Conservation (phyloP, 2,329 filamentous ascomycete genomes). For the Albophoma yamanashiensis region DNA sequence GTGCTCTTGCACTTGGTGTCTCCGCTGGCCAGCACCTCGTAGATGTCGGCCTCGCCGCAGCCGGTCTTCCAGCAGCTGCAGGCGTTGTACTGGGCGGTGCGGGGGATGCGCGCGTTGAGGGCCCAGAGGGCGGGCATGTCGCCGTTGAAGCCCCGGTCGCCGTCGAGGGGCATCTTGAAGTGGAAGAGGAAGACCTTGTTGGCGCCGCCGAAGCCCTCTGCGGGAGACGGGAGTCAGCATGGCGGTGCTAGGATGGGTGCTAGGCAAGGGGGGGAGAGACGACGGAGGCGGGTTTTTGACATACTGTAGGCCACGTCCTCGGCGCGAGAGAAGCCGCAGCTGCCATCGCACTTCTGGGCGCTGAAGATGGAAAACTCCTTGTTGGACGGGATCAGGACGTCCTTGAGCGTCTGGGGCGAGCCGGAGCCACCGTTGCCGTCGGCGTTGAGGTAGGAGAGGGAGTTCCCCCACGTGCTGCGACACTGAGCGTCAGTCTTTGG, state of each 20-base stretch:
- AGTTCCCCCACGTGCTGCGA: constrained; percentile 31
- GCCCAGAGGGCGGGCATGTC: constrained; percentile 71
- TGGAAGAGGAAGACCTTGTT: constrained; percentile 66
- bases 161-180: constrained; percentile 59
- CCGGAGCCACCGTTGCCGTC: constrained; percentile 26
- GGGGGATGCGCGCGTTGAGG: constrained; percentile 63
- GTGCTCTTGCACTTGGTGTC: constrained; percentile 60
- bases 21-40: constrained; percentile 58
- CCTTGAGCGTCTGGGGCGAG: constrained; percentile 27
- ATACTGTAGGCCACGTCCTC: constrained; percentile 33
- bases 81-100: constrained; percentile 55
- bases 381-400: constrained; percentile 28
- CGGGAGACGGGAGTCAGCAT: neutral
- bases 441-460: constrained; percentile 33
- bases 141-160: constrained; percentile 37
- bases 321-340: constrained; percentile 33
- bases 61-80: constrained; percentile 63
- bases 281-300: constrained; percentile 4
- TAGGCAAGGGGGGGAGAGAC: neutral
- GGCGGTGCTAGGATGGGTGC: neutral
- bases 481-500: neutral
- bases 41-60: constrained; percentile 68
- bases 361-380: constrained; percentile 37
- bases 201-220: constrained; percentile 60
- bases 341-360: constrained; percentile 27